Evolutionary conservation across 495 filamentous ascomycete genomes (phyloP).

Genomic region (Xylona heveae): DNA sequence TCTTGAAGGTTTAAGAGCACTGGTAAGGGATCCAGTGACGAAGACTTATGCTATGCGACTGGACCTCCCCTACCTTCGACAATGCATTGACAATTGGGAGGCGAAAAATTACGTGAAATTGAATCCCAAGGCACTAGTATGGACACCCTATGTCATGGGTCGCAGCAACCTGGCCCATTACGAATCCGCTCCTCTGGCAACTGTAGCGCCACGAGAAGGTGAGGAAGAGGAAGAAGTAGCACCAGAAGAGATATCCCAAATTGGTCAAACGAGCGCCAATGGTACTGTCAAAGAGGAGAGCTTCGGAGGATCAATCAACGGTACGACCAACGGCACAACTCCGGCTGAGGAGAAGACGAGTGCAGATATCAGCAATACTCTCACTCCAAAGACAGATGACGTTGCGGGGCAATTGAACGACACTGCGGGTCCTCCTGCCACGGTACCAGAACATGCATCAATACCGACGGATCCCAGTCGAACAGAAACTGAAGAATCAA

Average conservation of each 20-base stretch:
- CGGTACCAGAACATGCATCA: conserved; percentile 3
- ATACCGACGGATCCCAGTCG: background rate
- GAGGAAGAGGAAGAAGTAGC: conserved; percentile 41
- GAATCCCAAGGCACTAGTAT: conserved; percentile 61
- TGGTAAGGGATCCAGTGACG: conserved; percentile 78
- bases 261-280: conserved; percentile 11
- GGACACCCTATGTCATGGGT: conserved; percentile 98
- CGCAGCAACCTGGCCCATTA: conserved; percentile 64
- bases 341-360: background rate
- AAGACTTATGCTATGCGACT: conserved; percentile 73
- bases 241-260: conserved; percentile 12
- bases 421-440: background rate
- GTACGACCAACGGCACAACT: background rate
- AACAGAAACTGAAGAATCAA: background rate
- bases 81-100: conserved; percentile 75
- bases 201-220: conserved; percentile 64
- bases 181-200: conserved; percentile 64
- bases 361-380: background rate
- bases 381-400: too few species aligned
- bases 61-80: conserved; percentile 57
- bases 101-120: conserved; percentile 68
- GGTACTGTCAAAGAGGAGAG: conserved; percentile 2
- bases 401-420: background rate
- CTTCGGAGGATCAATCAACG: background rate
- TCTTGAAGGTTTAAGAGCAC: conserved; percentile 66